Evolutionary conservation across 2,329 filamentous ascomycete species (phyloP), one percentile per base, ranked within the genome.

Genomic region (Verticillium nonalfalfae): DNA sequence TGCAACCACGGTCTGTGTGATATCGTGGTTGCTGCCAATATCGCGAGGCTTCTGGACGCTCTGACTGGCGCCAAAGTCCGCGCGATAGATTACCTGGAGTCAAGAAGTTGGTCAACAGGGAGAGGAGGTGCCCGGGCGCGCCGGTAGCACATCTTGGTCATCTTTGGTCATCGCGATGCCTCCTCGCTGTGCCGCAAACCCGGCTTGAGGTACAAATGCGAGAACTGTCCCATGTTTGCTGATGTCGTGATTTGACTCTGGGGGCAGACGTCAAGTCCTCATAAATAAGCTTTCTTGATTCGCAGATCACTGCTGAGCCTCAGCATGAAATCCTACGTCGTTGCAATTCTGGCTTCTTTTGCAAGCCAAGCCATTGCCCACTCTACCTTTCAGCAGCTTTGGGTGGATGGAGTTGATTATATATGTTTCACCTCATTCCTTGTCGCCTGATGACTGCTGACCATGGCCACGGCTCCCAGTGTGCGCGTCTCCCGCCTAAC

Each of bases 331-430:
- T 72, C 71, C 4, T 68, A 68, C 33, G 50, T 74, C 38, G 58
- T 73, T 35, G 65, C 72, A 33, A 65, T 69, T 14, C 60, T 73
- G 10, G 68, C 70, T 18, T 74, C 71, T 18, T 61, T 78, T 31
- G 71, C 74, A 50, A 75, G 72, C 15, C 68, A 70, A 38, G 79
- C 74, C 15, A 68, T 75, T 57, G 75, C 73, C 56, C 82, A 84
- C 63, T 79, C 81, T 31, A 79, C 76, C 21, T 83, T 81, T 71
- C 81, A 84, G 64, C 70, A 79, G 18, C 69, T 81, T 50, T 81
- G 77, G 78, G 74, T 80, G 31, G 72, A 76, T 58, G 76, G 73
- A 21, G 65, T 72, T 6, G 79, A 75, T 64, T 73, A 72, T 72
- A 76, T 70, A 76, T 67, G 68, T 75, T 61, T 26, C 35, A 33